Evolutionary conservation across 2,329 filamentous ascomycete species (phyloP), one percentile per base, ranked within the genome.

Genomic region (Penicillium janthinellum): DNA sequence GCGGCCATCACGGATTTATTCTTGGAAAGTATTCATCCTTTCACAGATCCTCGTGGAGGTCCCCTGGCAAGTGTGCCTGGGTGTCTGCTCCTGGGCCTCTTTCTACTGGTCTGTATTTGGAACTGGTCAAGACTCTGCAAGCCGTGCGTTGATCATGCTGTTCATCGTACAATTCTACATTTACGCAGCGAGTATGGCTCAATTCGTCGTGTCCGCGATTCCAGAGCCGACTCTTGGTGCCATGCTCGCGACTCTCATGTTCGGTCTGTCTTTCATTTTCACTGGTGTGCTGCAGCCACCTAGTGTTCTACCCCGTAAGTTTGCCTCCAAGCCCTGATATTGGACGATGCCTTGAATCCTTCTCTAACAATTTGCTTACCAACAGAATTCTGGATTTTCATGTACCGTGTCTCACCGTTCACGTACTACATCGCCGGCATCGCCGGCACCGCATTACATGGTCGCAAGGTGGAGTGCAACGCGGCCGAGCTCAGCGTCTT

Each of bases 11-110:
- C 92, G 92, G 78, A 86, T 90, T 0, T 96, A 95, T 76, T 87
- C 86, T 49, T 96, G 91, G 91, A 87, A 90, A 73, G 86, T 90
- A 5, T 95, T 95, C 71, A 91, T 95, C 84, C 77, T 92, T n/a
- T 87, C 88, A 52, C 89, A 92, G 72, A 90, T 96, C 65, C 77
- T 92, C 31, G 90, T 92, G 58, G 92, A 96, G 74, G 77, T 96
- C 1, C 90, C 91, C 0, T 96, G 90, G 88, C 91, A 94, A 73
- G 84, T 68, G 17, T 59, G 47, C n/a, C 54, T 68, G 5, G 62
- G 62, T 17, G 45, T 68, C 15, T 66, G 63, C 49, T 56, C 66
- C 2, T 69, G 62, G 60, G 65, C 61, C 8, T 67, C 58, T 1
- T 69, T 66, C 51, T 69, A 68, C 58, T 69, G 59, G 59, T 57